phyloP scores from a whole-genome alignment of 2,329 filamentous ascomycete species.

The Microdochium nivale region DNA sequence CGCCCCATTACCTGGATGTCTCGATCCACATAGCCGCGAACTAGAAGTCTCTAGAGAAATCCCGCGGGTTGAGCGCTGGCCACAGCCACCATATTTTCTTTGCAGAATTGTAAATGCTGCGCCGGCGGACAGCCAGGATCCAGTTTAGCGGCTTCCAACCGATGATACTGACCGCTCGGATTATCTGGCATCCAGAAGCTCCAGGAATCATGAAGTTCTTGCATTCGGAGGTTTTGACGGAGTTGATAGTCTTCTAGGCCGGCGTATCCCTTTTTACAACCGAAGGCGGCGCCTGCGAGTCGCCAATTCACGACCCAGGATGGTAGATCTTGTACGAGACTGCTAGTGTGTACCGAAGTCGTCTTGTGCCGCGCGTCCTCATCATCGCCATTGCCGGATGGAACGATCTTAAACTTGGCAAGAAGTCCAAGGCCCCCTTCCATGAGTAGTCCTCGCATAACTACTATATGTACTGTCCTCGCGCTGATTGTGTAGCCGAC shows the following conservation, averaged over 20 bases:
- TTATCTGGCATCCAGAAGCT: too few species aligned
- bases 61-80: neutral
- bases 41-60: neutral
- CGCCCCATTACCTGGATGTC: neutral
- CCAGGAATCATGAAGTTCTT: neutral
- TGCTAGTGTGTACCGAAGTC: neutral
- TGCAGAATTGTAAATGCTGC: neutral
- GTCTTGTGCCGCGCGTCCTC: neutral
- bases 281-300: neutral
- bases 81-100: neutral
- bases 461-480: neutral
- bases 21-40: neutral
- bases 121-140: neutral
- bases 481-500: neutral
- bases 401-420: neutral
- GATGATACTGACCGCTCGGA: too few species aligned
- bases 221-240: neutral
- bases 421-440: neutral
- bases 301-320: neutral
- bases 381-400: neutral
- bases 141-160: too few species aligned
- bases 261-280: neutral
- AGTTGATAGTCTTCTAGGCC: neutral
- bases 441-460: neutral
- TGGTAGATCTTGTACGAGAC: neutral